These are phyloP conservation scores for Suhomyces ambrosiae DNA, from an alignment of 1,139 yeast species.

Conservation along the genomic window DNA sequence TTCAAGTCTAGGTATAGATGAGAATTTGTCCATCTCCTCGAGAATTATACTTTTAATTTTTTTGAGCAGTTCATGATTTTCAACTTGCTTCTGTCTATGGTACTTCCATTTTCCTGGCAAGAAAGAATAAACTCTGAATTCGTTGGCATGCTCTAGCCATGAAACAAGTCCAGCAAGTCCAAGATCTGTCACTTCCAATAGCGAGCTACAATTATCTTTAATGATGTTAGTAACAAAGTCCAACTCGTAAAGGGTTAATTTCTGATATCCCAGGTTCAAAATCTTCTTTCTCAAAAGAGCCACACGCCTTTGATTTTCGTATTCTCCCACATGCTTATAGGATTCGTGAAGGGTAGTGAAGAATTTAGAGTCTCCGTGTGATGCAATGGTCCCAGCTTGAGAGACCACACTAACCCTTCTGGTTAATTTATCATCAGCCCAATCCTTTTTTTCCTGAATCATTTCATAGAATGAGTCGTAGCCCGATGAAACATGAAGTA, in stretches of 20 bases:
- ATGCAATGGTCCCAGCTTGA: conserved; percentile 17
- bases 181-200: conserved; percentile 21
- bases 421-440: conserved; percentile 18
- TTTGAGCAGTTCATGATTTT: conserved; percentile 21
- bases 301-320: conserved; percentile 28
- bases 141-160: conserved; percentile 37
- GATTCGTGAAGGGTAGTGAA: conserved; percentile 32
- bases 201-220: conserved; percentile 21
- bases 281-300: conserved; percentile 26
- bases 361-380: conserved; percentile 23
- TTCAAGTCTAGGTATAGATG: conserved; percentile 20
- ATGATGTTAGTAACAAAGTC: conserved; percentile 29
- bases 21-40: conserved; percentile 13
- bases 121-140: conserved; percentile 27
- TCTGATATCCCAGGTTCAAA: conserved; percentile 18
- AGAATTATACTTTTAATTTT: conserved; percentile 14
- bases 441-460: conserved; percentile 30
- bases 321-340: conserved; percentile 36
- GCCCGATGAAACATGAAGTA: conserved; percentile 28
- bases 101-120: conserved; percentile 18
- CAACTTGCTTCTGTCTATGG: conserved; percentile 22
- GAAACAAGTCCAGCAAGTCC: conserved; percentile 22
- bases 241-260: conserved; percentile 25
- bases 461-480: conserved; percentile 36
- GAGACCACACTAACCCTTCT: conserved; percentile 19